Base-by-base conservation (phyloP, 257 asterid genomes). In the Forsythia viridissima region DNA sequence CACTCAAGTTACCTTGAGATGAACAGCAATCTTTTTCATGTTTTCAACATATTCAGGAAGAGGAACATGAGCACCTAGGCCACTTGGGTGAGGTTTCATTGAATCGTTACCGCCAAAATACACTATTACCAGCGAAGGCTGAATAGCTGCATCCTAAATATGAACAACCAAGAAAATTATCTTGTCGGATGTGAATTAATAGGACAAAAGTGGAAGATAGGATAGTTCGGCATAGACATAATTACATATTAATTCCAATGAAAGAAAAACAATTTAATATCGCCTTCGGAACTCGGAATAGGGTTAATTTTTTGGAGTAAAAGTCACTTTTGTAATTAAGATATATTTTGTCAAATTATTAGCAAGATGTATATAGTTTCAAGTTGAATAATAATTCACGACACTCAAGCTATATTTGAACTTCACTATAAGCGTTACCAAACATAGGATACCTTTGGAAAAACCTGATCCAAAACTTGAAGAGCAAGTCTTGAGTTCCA, bases 71-170 rank as follows among this genome's bases (percentile, higher is more conserved):
- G 92, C 81, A 11, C 96, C 94, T 34, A 80, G 77, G 69, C 97
- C 99, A 70, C 91, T 85, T 5, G 94, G 92, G 77, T 94, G 93
- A 79, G 95, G 93, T 7, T 71, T 80, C 79, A 79, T 34, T 38
- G 97, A 87, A 86, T 94, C 99, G 82, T 94, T 94, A 16, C 99
- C 98, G 70, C 98, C 97, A 74, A 92, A 93, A 80, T 93, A 94
- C 43, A 90, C 91, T n/a, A 94, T 84, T 42, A 94, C 92, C 43
- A 94, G 83, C 61, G 91, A 86, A 75, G 97, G 97, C 75, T 94
- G 97, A 74, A 86, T 81, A 51, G 77, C 88, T 8, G 92, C 93
- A 72, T 89, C 87, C 99, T 94, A 75, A 71, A 74, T 59, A 39
- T 63, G 15, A 77, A 24, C 48, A 48, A 15, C 48, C 72, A 39